Base-by-base conservation (phyloP, 2,329 filamentous ascomycete species). In the Boeremia lycopersici region DNA sequence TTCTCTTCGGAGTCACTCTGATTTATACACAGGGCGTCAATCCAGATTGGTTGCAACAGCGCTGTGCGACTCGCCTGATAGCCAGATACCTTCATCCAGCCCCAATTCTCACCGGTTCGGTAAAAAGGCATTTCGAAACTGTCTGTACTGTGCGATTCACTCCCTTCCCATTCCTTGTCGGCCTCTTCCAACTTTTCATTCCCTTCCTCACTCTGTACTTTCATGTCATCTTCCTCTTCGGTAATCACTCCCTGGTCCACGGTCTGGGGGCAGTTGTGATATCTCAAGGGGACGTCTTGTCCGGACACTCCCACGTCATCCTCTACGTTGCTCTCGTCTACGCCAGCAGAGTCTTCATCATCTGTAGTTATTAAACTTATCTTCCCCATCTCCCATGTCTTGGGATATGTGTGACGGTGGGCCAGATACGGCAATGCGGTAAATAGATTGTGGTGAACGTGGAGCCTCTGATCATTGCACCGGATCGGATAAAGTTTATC, bases 11-110 rank as follows among this genome's bases (percentile, higher is more conserved):
- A 12, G 29, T 62, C 48, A 2, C 30, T 11, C 25, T 64, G 59
- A 19, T 60, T 58, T 23, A 64, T 64, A 39, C 59, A 64, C 3
- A 62, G 4, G 1, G 56, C 59, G 38, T 64, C 61, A 11, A 53
- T 46, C 57, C 57, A 60, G 9, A 50, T 44, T 2, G 50, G 35
- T 6, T n/a, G n/a, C 28, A 42, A 15, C 3, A 15, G 44, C 19
- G 15, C 4, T 23, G 8, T 28, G 7, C 8, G 28, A 6, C 11
- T 11, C 3, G 6, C 26, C 34, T 28, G 13, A 9, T 25, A 12
- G 2, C 6, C 3, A 10, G 13, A 39, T 7, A 25, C 25, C 9
- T 15, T 35, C 11, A 6, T 42, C 36, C 17, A 29, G 17, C 19
- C 25, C 28, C 12, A 13, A 19, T 11, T 9, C 5, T 13, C 2